Percentiles rank a stretch among this genome's conserved stretches.
phyloP scores from a whole-genome alignment of 495 filamentous ascomycete species.

The Hamigera avellanea region DNA sequence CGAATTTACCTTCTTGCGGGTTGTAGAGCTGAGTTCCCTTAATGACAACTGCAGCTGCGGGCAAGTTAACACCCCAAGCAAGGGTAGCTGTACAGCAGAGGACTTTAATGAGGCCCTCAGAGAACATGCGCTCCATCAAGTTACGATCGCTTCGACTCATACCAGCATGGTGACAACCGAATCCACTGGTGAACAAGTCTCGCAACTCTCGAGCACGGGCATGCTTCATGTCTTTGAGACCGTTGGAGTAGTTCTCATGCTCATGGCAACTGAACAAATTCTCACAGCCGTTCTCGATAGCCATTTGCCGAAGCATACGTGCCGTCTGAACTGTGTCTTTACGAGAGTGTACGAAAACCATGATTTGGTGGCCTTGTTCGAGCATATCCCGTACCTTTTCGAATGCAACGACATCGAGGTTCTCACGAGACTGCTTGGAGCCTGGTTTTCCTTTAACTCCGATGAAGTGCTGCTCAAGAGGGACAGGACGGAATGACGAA shows the following conservation, averaged over 20 bases:
- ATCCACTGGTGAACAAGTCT: conserved; percentile 77
- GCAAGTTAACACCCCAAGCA: conserved; percentile 98
- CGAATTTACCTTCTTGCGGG: conserved; percentile 88
- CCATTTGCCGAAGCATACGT: conserved; percentile 75
- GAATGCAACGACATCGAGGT: conserved; percentile 73
- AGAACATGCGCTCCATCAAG: conserved; percentile 82
- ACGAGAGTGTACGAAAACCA: conserved; percentile 97
- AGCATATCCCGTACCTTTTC: conserved; percentile 96
- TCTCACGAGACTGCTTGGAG: conserved; percentile 67
- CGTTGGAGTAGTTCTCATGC: conserved; percentile 59
- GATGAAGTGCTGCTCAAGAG: conserved; percentile 93
- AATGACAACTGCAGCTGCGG: conserved; percentile 93
- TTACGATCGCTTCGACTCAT: conserved; percentile 91
- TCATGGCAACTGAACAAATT: conserved; percentile 65
- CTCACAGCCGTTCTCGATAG: conserved; percentile 60
- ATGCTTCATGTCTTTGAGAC: conserved; percentile 67
- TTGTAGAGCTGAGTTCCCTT: conserved; percentile 97
- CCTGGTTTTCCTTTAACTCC: conserved; percentile 88
- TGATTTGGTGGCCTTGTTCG: conserved; percentile 77
- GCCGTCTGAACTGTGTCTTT: conserved; percentile 89
- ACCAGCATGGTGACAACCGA: conserved; percentile 93
- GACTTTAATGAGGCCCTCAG: conserved; percentile 79
- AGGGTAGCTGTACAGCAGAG: conserved; percentile 97
- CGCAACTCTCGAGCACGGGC: conserved; percentile 76
- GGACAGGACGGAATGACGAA: conserved; percentile 86